Evolutionary conservation across 768 basidiomycete genomes (phyloP), one percentile per base, ranked within the genome.

Genomic region (Phlegmacium glaucopus): DNA sequence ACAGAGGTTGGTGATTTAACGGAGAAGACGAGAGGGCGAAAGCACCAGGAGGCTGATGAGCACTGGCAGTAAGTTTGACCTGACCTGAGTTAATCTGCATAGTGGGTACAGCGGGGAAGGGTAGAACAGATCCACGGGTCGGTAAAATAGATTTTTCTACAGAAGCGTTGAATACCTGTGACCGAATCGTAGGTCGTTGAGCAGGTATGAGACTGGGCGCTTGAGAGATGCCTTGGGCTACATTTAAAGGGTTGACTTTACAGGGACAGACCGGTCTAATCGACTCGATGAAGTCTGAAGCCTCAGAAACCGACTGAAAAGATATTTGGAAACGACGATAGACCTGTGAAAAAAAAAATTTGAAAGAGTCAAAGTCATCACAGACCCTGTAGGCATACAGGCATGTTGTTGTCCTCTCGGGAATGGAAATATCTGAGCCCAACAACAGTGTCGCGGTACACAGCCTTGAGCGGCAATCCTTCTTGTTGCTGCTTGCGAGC

Each of bases 241-340:
- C 29, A 27, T 28, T 40, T 8, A 45, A 51, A 18, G 72, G 68
- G 51, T 79, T 86, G 30, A 77, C 68, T 62, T 82, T 85, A 71
- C 88, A 91, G 4, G 87, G 88, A 58, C 88, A 90, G 34, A 90
- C 77, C 5, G 75, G 68, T 39, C 77, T 75, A 56, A 90, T 81
- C 4, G 76, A 66, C 25, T 80, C 72, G 47, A 89, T 76, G 51
- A 86, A 85, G 52, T 79, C 75, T 2, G 68, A 59, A 0, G 82
- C 78, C 27, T 77, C 73, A 3, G 61, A 48, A 12, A 69, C 43
- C n/a, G 74, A 71, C 42, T 70, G 59, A 51, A 91, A 89, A 16
- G 82, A 82, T 25, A 90, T 74, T 60, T 91, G 88, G 56, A 91
- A 87, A 12, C 88, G 83, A 42, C 85, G 80, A 61, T 83, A 87